These are phyloP conservation scores for Kodamaea alishanica DNA, from an alignment of 1,139 yeast species.

Conservation along the genomic window DNA sequence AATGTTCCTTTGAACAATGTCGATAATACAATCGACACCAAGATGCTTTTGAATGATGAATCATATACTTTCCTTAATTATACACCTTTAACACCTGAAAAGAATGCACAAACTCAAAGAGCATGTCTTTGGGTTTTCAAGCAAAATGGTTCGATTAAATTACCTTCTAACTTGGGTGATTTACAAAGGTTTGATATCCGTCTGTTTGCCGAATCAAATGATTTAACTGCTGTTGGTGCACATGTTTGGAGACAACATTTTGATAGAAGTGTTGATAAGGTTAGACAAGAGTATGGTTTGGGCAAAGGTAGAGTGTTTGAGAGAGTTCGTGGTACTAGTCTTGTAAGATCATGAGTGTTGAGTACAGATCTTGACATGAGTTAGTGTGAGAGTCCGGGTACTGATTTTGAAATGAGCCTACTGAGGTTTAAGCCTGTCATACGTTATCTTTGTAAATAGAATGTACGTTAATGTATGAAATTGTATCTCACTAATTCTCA, in stretches of 20 bases:
- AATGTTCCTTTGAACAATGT: constrained; percentile 62
- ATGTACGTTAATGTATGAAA: too few species aligned
- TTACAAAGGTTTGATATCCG: constrained; percentile 68
- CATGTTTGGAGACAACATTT: constrained; percentile 86
- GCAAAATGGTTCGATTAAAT: constrained; percentile 40
- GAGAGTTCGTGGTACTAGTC: constrained; percentile 33
- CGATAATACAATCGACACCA: constrained; percentile 56
- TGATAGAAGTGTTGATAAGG: constrained; percentile 69
- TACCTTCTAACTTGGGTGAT: constrained; percentile 3
- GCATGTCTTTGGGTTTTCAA: constrained; percentile 88
- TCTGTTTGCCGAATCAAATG: constrained; percentile 51
- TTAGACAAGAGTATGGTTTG: constrained; percentile 70
- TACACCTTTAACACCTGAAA: constrained; percentile 85
- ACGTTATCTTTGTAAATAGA: too few species aligned
- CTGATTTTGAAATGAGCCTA: constrained; percentile 1
- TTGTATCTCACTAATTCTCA: too few species aligned
- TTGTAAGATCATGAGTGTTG: not conserved
- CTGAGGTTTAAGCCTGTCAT: too few species aligned
- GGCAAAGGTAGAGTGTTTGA: constrained; percentile 73
- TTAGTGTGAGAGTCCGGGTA: not conserved
- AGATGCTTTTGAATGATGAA: constrained; percentile 40
- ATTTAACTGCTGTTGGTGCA: constrained; percentile 78
- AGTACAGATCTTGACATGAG: not conserved
- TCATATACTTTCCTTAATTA: constrained; percentile 53
- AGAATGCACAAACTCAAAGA: constrained; percentile 79